Evolutionary conservation across 1,139 yeast genomes (phyloP).

Genomic region (Oligophagozyma castellii): DNA sequence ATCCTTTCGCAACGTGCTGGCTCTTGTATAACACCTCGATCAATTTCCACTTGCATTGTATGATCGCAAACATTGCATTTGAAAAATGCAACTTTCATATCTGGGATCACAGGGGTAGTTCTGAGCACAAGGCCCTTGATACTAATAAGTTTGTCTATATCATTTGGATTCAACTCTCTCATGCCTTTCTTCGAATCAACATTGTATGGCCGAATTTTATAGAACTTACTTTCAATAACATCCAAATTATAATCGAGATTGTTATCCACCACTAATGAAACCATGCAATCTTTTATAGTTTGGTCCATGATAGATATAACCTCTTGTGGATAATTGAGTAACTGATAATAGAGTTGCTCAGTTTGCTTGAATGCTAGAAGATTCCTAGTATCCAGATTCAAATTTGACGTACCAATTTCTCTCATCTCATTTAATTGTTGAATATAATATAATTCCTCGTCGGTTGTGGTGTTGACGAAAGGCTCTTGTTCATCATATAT

Average conservation of each 20-base stretch:
- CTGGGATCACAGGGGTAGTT: slow-evolving; percentile 87
- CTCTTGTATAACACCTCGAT: slow-evolving; percentile 86
- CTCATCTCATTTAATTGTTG: slow-evolving; percentile 63
- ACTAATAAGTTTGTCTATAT: slow-evolving; percentile 83
- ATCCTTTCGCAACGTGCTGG: slow-evolving; percentile 87
- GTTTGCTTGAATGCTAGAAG: slow-evolving; percentile 65
- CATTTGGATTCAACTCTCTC: slow-evolving; percentile 91
- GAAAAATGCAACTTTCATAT: slow-evolving; percentile 95
- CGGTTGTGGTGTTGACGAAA: slow-evolving; percentile 37
- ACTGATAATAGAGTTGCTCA: slow-evolving; percentile 66
- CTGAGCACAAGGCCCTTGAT: slow-evolving; percentile 86
- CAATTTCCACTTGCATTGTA: slow-evolving; percentile 82
- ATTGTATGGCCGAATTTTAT: slow-evolving; percentile 81
- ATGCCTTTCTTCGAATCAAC: slow-evolving; percentile 62
- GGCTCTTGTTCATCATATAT: slow-evolving; percentile 36
- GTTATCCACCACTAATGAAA: slow-evolving; percentile 56
- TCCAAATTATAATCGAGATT: slow-evolving; percentile 27
- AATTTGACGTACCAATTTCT: slow-evolving; percentile 63
- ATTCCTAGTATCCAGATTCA: slow-evolving; percentile 75
- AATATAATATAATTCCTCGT: slow-evolving; percentile 62
- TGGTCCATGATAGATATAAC: slow-evolving; percentile 97
- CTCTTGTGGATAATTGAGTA: slow-evolving; percentile 90
- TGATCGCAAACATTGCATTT: slow-evolving; percentile 93
- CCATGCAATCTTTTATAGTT: slow-evolving; percentile 80
- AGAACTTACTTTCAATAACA: slow-evolving; percentile 67